phyloP scores from a whole-genome alignment of 331 rosid species.

The Stylosanthes scabra region DNA sequence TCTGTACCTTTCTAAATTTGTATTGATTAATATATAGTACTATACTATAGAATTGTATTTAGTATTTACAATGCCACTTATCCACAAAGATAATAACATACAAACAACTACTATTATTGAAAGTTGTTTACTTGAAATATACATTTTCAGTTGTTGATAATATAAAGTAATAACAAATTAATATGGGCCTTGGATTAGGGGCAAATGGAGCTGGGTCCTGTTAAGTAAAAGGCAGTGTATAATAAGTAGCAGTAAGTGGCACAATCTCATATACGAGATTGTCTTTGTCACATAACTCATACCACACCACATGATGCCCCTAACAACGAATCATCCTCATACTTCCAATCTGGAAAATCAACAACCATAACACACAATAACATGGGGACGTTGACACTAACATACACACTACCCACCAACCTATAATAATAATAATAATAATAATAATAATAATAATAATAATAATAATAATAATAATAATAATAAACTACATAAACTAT shows the following conservation, averaged over 20 bases:
- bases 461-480: too few species aligned
- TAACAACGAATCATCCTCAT: conserved; percentile 30
- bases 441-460: not conserved
- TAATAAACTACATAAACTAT: not conserved
- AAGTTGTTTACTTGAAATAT: not conserved
- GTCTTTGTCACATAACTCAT: conserved; percentile 36
- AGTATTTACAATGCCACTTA: too few species aligned
- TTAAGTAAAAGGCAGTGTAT: not conserved
- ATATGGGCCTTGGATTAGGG: not conserved
- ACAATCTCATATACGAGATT: not conserved
- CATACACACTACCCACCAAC: not conserved
- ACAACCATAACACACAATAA: not conserved
- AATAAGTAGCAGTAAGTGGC: not conserved
- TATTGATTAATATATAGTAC: too few species aligned
- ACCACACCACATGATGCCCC: not conserved
- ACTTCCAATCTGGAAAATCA: conserved; percentile 41
- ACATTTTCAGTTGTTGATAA: not conserved
- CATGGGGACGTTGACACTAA: conserved; percentile 41
- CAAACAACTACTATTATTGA: not conserved
- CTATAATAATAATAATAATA: not conserved
- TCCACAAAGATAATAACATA: too few species aligned
- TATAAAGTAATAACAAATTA: not conserved
- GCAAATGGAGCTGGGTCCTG: not conserved
- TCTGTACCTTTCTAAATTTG: too few species aligned
- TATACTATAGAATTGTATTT: too few species aligned